A percentile compares a stretch with the other conserved stretches of the same genome.
Evolutionary conservation across 768 basidiomycete species (phyloP).

Genomic region (Lyophyllum decastes): DNA sequence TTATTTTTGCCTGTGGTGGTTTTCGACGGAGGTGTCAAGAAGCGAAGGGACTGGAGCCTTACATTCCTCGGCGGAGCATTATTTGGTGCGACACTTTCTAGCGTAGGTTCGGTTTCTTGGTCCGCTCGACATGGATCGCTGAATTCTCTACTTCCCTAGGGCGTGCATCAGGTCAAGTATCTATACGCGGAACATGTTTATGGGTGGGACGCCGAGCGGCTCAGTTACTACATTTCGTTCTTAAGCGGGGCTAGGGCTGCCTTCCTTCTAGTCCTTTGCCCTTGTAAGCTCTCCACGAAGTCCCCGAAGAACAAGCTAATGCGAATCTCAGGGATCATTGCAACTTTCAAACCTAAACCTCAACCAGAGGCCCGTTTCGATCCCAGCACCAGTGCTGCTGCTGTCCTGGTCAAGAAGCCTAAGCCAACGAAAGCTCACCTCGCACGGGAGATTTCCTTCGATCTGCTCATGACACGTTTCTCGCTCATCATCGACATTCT

Average conservation of each 20-base stretch:
- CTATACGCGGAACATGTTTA: constrained; percentile 77
- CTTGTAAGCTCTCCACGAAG: constrained; percentile 29
- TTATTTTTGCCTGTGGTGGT: constrained; percentile 68
- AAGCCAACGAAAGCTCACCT: constrained; percentile 56
- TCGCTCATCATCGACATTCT: constrained; percentile 69
- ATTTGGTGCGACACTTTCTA: constrained; percentile 65
- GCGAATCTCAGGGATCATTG: constrained; percentile 51
- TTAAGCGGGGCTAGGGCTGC: constrained; percentile 62
- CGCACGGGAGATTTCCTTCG: constrained; percentile 68
- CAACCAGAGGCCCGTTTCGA: constrained; percentile 7
- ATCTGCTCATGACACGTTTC: constrained; percentile 58
- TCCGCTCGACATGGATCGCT: not conserved
- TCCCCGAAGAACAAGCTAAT: not conserved
- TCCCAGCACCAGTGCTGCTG: not conserved
- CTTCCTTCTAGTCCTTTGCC: constrained; percentile 53
- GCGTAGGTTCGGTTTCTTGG: constrained; percentile 42
- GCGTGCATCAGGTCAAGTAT: constrained; percentile 81
- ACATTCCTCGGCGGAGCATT: constrained; percentile 66
- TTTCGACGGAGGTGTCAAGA: constrained; percentile 39
- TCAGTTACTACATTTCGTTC: constrained; percentile 78
- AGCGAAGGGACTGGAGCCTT: constrained; percentile 77
- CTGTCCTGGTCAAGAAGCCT: constrained; percentile 32
- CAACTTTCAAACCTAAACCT: constrained; percentile 54
- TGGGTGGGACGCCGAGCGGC: constrained; percentile 68
- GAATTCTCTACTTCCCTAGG: constrained; percentile 35